Evolutionary conservation across 495 filamentous ascomycete genomes (phyloP).

Genomic region (Daldinia bambusicola): DNA sequence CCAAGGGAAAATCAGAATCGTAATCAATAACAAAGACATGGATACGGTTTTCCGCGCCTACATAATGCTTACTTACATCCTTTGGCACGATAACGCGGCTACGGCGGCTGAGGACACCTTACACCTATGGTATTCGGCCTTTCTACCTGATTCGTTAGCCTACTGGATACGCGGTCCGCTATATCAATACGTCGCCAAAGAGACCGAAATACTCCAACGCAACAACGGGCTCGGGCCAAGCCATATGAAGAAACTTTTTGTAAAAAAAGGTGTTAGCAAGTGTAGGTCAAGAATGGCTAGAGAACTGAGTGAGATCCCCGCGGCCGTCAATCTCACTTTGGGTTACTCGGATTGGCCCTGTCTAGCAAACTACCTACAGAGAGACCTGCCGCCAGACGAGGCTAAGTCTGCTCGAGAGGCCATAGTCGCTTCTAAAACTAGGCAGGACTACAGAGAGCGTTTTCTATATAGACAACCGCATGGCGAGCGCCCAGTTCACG

Average conservation of each 20-base stretch:
- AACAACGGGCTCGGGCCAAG: not conserved
- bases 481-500: not conserved
- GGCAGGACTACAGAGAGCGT: not conserved
- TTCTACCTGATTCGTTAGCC: not conserved
- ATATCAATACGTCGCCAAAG: not conserved
- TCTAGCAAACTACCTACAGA: not conserved
- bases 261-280: not conserved
- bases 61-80: not conserved
- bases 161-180: not conserved
- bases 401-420: not conserved
- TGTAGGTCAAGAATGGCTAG: not conserved
- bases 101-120: not conserved
- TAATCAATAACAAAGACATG: not conserved
- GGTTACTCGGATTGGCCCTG: not conserved
- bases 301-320: not conserved
- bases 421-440: not conserved
- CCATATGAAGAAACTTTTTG: not conserved
- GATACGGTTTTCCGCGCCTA: not conserved
- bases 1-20: not conserved
- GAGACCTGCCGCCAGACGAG: not conserved
- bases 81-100: not conserved
- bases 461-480: not conserved
- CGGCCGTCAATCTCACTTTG: not conserved
- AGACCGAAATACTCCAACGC: not conserved
- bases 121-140: not conserved